A percentile compares a stretch with the other conserved stretches of the same genome.
phyloP scores from a whole-genome alignment of 768 basidiomycete genomes.

The Russula griseocarnosa region DNA sequence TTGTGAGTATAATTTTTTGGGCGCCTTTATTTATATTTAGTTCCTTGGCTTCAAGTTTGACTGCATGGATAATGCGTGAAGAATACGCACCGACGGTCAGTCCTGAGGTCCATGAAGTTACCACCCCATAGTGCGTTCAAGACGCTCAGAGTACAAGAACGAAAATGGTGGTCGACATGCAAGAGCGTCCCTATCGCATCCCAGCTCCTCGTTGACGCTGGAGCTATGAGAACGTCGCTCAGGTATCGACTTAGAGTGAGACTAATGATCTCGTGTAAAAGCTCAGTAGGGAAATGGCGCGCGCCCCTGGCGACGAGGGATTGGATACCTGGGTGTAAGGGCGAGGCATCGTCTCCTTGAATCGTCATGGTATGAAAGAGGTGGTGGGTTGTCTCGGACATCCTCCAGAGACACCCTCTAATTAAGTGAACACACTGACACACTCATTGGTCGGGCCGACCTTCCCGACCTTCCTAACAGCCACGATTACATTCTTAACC shows the following conservation, averaged over 20 bases:
- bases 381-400: neutral
- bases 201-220: neutral
- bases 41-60: neutral
- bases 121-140: neutral
- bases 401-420: neutral
- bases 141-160: neutral
- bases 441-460: neutral
- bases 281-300: neutral
- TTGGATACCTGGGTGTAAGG: neutral
- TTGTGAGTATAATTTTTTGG: neutral
- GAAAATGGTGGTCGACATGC: neutral
- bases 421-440: neutral
- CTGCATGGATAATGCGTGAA: neutral
- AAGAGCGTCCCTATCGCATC: neutral
- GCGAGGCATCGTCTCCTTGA: neutral
- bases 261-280: neutral
- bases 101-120: neutral
- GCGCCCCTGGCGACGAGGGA: neutral
- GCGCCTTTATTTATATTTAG: neutral
- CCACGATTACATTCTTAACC: too few species aligned
- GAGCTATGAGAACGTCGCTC: neutral
- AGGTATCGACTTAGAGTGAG: neutral
- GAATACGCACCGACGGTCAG: neutral
- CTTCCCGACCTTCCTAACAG: neutral
- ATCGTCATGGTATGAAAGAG: neutral